Evolutionary conservation across 495 filamentous ascomycete species (phyloP).

Genomic region (Annulohypoxylon stygium): DNA sequence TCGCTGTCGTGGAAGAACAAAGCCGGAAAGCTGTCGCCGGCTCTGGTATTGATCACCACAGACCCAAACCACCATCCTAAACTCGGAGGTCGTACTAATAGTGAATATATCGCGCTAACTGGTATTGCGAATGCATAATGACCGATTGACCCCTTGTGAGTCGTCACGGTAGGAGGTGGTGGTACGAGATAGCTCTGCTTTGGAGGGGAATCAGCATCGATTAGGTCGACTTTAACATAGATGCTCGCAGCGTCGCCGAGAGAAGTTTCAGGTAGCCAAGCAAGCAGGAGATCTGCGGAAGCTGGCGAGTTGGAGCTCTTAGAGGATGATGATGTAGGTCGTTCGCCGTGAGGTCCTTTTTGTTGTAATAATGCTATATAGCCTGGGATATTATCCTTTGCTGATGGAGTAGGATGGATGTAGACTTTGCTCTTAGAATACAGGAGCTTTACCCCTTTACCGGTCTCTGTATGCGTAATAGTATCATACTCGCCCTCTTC

Average conservation of each 20-base stretch:
- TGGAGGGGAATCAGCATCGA: constrained; percentile 82
- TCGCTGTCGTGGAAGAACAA: constrained; percentile 98
- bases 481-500: constrained; percentile 97
- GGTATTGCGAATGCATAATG: constrained; percentile 94
- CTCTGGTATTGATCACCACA: constrained; percentile 88
- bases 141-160: constrained; percentile 76
- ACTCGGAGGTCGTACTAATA: constrained; percentile 91
- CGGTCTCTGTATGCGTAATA: constrained; percentile 83
- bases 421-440: constrained; percentile 99
- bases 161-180: constrained; percentile 84
- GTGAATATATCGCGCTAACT: constrained; percentile 87
- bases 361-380: constrained; percentile 96
- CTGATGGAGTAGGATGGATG: constrained; percentile 92
- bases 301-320: constrained; percentile 53
- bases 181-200: constrained; percentile 92
- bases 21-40: constrained; percentile 92
- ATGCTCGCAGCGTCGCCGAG: constrained; percentile 87
- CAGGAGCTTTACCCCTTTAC: constrained; percentile 92
- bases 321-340: constrained; percentile 67
- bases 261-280: constrained; percentile 93
- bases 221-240: constrained; percentile 94
- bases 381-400: constrained; percentile 96
- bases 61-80: constrained; percentile 99
- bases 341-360: constrained; percentile 67
- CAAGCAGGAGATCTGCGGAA: constrained; percentile 82